Evolutionary conservation across 805 yeast species (phyloP).

Genomic region (Cyberlindnera suaveolens): DNA sequence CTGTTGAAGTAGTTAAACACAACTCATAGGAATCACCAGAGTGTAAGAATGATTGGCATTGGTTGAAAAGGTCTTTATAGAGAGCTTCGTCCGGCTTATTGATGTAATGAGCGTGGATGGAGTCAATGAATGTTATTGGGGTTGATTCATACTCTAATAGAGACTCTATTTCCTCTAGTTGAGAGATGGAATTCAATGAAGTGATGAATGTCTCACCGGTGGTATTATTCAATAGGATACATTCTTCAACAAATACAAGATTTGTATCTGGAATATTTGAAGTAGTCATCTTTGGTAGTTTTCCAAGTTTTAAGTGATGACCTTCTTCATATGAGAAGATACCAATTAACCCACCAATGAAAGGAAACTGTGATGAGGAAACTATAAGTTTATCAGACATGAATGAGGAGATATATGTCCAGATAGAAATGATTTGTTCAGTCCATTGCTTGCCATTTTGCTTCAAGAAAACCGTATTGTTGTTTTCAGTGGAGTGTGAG

Average conservation of each 20-base stretch:
- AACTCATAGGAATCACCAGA: constrained; percentile 92
- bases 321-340: constrained; percentile 87
- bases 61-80: constrained; percentile 49
- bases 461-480: constrained; percentile 3
- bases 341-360: constrained; percentile 90
- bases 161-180: constrained; percentile 19
- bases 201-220: constrained; percentile 43
- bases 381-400: constrained; percentile 34
- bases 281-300: constrained; percentile 33
- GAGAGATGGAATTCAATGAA: constrained; percentile 31
- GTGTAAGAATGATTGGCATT: constrained; percentile 62
- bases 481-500: constrained; percentile 52
- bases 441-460: background rate
- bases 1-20: constrained; percentile 77
- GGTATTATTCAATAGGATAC: constrained; percentile 47
- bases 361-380: constrained; percentile 46
- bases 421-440: constrained; percentile 30
- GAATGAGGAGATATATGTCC: constrained; percentile 45
- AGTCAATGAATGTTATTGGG: background rate
- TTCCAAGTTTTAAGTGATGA: constrained; percentile 28
- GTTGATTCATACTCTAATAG: background rate
- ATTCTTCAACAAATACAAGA: constrained; percentile 62
- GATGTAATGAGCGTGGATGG: constrained; percentile 18
- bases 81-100: constrained; percentile 44
- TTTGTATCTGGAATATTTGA: constrained; percentile 62